Base-by-base conservation (phyloP, 345 rosid genomes). In the Cochlearia excelsa region DNA sequence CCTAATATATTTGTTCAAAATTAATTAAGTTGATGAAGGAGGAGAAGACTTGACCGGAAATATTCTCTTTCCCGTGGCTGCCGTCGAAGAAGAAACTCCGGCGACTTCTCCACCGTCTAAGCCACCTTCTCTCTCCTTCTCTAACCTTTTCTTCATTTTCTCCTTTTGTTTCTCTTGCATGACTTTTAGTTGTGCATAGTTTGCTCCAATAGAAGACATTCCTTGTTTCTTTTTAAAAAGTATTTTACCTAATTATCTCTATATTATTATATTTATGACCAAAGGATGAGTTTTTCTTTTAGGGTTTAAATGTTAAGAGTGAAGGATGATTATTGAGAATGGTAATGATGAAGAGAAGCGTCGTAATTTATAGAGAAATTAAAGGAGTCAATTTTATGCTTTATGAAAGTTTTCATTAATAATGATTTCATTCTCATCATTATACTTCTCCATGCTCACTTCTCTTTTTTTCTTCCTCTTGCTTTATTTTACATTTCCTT, bases 141-240 rank as follows among this genome's bases (percentile, higher is more conserved):
- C 67, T 35, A 65, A 28, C 9, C 57, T 70, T 59, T 65, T 70
- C 52, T 70, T 70, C 74, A 65, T 65, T 51, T 71, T 71, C 62
- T 71, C 75, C 54, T 71, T 65, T 10, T 57, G 65, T 46, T 65
- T 71, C 57, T 53, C 59, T 45, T 71, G 70, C 71, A 71, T 58
- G 43, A 53, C 57, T 52, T 52, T 65, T 40, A 71, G 70, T 2
- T 65, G 71, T 57, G 70, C 75, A 40, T 71, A 71, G 46, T 46
- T 71, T 58, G 71, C 75, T 71, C 75, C 75, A 1, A 71, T 71
- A 0, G 75, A 71, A 30, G 75, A 65, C 75, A 71, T 71, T 37
- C 37, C 37, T 37, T 37, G 5, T 3, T 40, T 67, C 44, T 35
- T 10, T 7, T 30, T 44, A 2, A 16, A 16, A 16, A 16, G 23